phyloP scores from a whole-genome alignment of 768 basidiomycete genomes.

The Boletus rubropictus region DNA sequence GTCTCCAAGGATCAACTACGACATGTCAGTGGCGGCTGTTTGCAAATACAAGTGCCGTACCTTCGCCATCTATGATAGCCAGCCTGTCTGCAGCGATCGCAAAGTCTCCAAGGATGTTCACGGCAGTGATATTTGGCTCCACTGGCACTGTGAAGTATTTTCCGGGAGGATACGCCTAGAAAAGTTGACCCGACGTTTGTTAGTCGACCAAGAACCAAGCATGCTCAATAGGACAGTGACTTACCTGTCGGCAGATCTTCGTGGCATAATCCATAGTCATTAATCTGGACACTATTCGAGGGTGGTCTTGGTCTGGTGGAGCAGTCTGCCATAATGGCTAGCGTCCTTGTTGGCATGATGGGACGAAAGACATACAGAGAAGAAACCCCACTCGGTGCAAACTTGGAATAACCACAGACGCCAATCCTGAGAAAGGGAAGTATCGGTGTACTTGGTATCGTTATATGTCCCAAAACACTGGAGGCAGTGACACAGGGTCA shows the following conservation, averaged over 20 bases:
- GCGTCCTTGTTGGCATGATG: background rate
- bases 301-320: conserved; percentile 61
- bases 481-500: background rate
- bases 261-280: conserved; percentile 66
- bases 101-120: conserved; percentile 84
- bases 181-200: background rate
- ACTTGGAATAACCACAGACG: conserved; percentile 87
- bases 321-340: conserved; percentile 45
- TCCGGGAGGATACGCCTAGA: conserved; percentile 73
- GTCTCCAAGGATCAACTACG: conserved; percentile 85
- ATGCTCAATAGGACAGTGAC: conserved; percentile 4
- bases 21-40: background rate
- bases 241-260: conserved; percentile 61
- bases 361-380: conserved; percentile 47
- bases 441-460: conserved; percentile 56
- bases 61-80: conserved; percentile 85
- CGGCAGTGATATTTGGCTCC: conserved; percentile 73
- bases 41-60: conserved; percentile 30
- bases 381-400: conserved; percentile 95
- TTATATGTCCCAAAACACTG: conserved; percentile 87
- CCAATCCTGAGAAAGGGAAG: conserved; percentile 69
- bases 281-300: conserved; percentile 75
- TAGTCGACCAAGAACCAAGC: background rate
- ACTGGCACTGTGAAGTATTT: conserved; percentile 64
- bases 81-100: conserved; percentile 72